Evolutionary conservation across 768 basidiomycete genomes (phyloP).

Genomic region (Pleurotus eryngii): DNA sequence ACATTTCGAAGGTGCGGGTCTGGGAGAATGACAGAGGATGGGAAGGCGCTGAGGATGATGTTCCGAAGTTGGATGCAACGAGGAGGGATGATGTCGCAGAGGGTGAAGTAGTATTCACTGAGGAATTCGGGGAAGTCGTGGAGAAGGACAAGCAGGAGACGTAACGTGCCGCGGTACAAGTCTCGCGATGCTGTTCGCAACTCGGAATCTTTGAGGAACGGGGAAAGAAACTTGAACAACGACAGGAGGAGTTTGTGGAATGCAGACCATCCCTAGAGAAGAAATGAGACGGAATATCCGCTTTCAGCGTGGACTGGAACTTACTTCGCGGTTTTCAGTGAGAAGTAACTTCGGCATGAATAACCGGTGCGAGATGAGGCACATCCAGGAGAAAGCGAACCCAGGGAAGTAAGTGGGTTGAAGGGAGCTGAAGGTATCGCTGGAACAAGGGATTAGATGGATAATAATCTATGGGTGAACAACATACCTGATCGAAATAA

Average conservation of each 20-base stretch:
- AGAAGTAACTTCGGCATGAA: constrained; percentile 96
- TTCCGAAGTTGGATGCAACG: constrained; percentile 96
- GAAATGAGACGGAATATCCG: constrained; percentile 9
- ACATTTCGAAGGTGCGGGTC: constrained; percentile 80
- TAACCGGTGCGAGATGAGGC: constrained; percentile 88
- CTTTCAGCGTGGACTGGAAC: neutral
- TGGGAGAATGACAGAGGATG: constrained; percentile 73
- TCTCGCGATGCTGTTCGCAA: constrained; percentile 79
- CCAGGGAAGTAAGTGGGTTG: constrained; percentile 97
- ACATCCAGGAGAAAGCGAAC: constrained; percentile 98
- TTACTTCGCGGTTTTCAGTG: constrained; percentile 84
- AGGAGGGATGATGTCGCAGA: constrained; percentile 90
- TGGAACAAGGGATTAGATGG: constrained; percentile 28
- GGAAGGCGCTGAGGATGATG: constrained; percentile 95
- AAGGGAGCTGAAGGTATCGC: constrained; percentile 92
- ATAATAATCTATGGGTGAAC: neutral
- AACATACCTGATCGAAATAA: constrained; percentile 82
- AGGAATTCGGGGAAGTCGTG: constrained; percentile 99
- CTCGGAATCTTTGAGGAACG: constrained; percentile 83
- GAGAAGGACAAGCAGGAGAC: constrained; percentile 89
- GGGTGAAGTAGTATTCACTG: constrained; percentile 93
- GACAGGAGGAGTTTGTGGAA: constrained; percentile 94
- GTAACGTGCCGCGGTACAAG: constrained; percentile 86
- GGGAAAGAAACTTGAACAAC: constrained; percentile 90
- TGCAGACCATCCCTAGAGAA: constrained; percentile 79